Evolutionary conservation across 306 rosid species (phyloP).

Genomic region (Cucurbita pepo): DNA sequence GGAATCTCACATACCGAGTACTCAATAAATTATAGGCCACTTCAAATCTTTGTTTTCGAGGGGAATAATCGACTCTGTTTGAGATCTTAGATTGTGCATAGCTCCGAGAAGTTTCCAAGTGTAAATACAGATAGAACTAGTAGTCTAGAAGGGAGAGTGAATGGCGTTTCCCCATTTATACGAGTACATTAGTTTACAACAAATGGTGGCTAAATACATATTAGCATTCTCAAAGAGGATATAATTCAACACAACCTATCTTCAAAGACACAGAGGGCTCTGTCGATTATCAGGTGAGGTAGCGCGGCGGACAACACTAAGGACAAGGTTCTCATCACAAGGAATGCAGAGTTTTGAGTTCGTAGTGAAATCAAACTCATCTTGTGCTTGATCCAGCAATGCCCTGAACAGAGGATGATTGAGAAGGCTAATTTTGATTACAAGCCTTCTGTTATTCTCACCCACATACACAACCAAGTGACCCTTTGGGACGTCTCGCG

Average conservation of each 20-base stretch:
- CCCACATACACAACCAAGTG: constrained; percentile 86
- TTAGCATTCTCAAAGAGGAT: constrained; percentile 16
- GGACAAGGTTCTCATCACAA: constrained; percentile 66
- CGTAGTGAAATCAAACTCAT: constrained; percentile 55
- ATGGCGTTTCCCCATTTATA: not conserved
- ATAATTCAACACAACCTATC: constrained; percentile 9
- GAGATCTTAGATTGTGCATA: not conserved
- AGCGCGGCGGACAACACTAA: constrained; percentile 45
- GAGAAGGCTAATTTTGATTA: constrained; percentile 44
- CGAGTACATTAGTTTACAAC: constrained; percentile 13
- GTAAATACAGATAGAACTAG: not conserved
- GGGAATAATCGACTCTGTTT: too few relatives aligned
- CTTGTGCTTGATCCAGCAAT: constrained; percentile 72
- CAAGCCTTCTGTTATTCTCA: constrained; percentile 57
- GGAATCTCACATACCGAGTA: too few relatives aligned
- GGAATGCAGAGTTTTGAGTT: constrained; percentile 67
- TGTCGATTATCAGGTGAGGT: constrained; percentile 25
- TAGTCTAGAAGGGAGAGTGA: not conserved
- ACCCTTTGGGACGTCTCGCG: constrained; percentile 90
- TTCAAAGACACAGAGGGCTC: constrained; percentile 20
- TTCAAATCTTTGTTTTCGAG: too few relatives aligned
- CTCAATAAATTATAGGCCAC: too few relatives aligned
- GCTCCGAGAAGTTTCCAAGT: not conserved
- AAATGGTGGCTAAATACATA: constrained; percentile 17
- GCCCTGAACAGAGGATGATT: constrained; percentile 79